Conservation (phyloP, 2,329 filamentous ascomycete genomes). For the Botrytis galanthina region DNA sequence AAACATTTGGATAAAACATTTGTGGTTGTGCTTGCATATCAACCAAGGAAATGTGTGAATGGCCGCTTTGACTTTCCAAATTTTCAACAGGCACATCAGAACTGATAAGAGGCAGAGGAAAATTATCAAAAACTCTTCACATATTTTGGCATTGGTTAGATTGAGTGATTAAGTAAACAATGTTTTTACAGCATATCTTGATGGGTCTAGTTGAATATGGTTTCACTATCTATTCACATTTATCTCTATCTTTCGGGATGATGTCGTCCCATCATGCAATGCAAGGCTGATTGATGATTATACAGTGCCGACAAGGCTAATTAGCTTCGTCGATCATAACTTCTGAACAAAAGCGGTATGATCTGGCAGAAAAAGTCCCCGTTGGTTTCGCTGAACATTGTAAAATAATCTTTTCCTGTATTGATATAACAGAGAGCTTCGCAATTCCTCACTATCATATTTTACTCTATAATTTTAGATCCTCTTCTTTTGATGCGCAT, state of each 20-base stretch:
- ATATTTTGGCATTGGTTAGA: background rate
- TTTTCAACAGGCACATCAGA: background rate
- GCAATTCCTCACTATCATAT: background rate
- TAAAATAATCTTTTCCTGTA: background rate
- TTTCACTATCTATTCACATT: background rate
- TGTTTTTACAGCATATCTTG: background rate
- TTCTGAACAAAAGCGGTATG: background rate
- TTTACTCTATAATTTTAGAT: background rate
- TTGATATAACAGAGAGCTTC: background rate
- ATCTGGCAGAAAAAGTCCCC: background rate
- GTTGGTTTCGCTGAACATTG: background rate
- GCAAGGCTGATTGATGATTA: background rate
- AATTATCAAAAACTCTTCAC: background rate
- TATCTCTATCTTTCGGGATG: background rate
- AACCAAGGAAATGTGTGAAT: background rate
- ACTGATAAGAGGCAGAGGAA: background rate
- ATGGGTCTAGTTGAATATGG: too few relatives aligned
- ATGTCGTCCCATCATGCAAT: background rate
- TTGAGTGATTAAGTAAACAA: background rate
- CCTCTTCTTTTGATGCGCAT: background rate
- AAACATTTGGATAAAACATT: background rate
- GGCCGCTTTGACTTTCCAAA: background rate
- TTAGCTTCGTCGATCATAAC: background rate
- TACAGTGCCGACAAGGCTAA: slow-evolving; percentile 3
- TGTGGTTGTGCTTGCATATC: background rate